Conservation (phyloP, 768 basidiomycete genomes). For the Russula sp. region DNA sequence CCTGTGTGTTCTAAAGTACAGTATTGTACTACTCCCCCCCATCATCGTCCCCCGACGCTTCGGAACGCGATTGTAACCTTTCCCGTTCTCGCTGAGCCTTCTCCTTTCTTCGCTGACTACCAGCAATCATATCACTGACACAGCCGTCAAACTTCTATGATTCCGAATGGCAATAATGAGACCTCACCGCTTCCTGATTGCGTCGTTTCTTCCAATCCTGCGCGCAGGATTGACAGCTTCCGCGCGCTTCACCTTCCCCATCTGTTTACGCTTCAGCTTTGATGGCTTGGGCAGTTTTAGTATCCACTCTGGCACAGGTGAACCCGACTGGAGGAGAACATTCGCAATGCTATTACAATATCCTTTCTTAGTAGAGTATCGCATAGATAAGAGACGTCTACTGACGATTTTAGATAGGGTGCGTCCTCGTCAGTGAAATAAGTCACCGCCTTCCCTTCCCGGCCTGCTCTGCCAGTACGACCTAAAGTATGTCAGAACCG, state of each 20-base stretch:
- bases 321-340: slow-evolving; percentile 90
- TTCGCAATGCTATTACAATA: slow-evolving; percentile 71
- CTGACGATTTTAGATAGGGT: slow-evolving; percentile 84
- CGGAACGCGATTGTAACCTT: not conserved
- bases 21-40: not conserved
- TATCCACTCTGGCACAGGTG: slow-evolving; percentile 90
- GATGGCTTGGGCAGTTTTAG: slow-evolving; percentile 90
- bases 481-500: slow-evolving; percentile 39
- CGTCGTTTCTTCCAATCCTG: slow-evolving; percentile 60
- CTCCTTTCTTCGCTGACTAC: slow-evolving; percentile 56
- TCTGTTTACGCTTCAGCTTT: slow-evolving; percentile 76
- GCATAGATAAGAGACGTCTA: slow-evolving; percentile 13
- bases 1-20: not conserved
- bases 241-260: slow-evolving; percentile 79
- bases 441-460: slow-evolving; percentile 88
- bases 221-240: slow-evolving; percentile 69
- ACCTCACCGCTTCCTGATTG: slow-evolving; percentile 64
- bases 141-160: slow-evolving; percentile 10
- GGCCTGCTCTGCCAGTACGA: slow-evolving; percentile 91
- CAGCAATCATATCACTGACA: slow-evolving; percentile 25
- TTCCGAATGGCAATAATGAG: not conserved
- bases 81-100: slow-evolving; percentile 40
- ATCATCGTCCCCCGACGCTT: not conserved
- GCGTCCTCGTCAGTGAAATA: slow-evolving; percentile 95
- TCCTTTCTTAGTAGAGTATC: slow-evolving; percentile 3